These are phyloP conservation scores for Phellopilus nigrolimitatus DNA, from an alignment of 1,284 basidiomycete genomes.

Conservation along the genomic window DNA sequence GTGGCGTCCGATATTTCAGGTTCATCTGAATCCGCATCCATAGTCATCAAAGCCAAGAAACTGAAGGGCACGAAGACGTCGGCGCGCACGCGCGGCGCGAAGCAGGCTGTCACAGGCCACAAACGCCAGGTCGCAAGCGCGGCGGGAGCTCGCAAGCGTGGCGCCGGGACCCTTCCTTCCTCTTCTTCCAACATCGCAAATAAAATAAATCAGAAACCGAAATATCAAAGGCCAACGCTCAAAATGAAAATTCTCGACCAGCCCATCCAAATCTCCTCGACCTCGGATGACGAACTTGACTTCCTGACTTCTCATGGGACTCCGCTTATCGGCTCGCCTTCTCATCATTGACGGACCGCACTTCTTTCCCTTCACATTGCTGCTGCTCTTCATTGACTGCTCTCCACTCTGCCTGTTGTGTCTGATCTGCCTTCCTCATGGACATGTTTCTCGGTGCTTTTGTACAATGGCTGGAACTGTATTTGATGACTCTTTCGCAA, in stretches of 20 bases:
- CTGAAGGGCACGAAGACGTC: not conserved
- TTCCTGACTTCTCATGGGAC: constrained; percentile 2
- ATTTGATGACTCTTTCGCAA: too few species aligned
- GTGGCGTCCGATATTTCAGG: not conserved
- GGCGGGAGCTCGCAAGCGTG: not conserved
- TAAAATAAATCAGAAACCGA: not conserved
- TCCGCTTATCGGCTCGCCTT: not conserved
- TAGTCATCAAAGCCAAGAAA: constrained; percentile 5
- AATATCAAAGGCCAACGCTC: not conserved
- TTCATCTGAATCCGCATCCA: not conserved
- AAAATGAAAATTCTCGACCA: constrained; percentile 15
- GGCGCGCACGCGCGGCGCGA: too few species aligned
- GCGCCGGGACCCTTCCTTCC: too few species aligned
- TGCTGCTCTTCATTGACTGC: too few species aligned
- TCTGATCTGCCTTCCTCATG: too few species aligned
- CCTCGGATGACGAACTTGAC: constrained; percentile 16
- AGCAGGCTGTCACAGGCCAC: too few species aligned
- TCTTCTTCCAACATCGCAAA: not conserved
- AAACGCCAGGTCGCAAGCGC: too few species aligned
- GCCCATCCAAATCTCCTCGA: constrained; percentile 3
- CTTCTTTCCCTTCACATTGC: not conserved
- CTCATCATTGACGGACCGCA: not conserved
- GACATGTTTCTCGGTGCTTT: too few species aligned
- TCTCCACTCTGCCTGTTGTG: too few species aligned
- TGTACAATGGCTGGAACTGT: too few species aligned